These are phyloP conservation scores for Eimeria brunetti DNA, from an alignment of 169 alveolate species.

Conservation along the genomic window DNA sequence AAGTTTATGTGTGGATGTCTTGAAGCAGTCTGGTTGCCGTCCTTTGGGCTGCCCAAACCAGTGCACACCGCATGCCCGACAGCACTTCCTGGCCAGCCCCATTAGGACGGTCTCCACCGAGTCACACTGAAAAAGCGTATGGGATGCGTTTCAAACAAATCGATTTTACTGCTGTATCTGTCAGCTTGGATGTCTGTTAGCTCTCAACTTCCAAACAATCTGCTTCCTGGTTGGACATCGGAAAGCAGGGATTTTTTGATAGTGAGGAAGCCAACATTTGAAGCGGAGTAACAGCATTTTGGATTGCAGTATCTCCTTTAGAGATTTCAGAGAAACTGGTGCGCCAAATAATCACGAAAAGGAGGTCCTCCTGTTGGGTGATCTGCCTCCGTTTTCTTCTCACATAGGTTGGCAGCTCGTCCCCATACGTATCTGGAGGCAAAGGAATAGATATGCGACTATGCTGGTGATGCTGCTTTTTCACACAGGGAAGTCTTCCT, in stretches of 20 bases:
- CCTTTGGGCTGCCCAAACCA: background rate
- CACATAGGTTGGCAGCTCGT: background rate
- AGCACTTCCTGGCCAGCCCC: slow-evolving; percentile 51
- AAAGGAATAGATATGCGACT: background rate
- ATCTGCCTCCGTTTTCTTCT: background rate
- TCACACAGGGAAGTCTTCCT: background rate
- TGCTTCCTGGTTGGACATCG: background rate
- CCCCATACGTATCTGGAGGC: background rate
- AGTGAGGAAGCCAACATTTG: slow-evolving; percentile 13
- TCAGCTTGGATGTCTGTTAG: background rate
- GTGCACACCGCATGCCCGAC: slow-evolving; percentile 15
- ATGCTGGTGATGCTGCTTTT: background rate
- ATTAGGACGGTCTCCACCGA: background rate
- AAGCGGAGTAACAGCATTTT: background rate
- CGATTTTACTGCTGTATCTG: background rate
- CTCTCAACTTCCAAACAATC: background rate
- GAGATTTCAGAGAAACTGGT: background rate
- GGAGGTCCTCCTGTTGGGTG: background rate
- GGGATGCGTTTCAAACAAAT: background rate
- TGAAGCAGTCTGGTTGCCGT: background rate
- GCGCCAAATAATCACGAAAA: background rate
- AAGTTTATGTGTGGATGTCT: background rate
- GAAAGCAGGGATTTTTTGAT: background rate
- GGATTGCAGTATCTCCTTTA: background rate
- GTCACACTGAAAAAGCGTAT: background rate